phyloP scores from a whole-genome alignment of 1,284 basidiomycete species.

The Leccinum holopus region DNA sequence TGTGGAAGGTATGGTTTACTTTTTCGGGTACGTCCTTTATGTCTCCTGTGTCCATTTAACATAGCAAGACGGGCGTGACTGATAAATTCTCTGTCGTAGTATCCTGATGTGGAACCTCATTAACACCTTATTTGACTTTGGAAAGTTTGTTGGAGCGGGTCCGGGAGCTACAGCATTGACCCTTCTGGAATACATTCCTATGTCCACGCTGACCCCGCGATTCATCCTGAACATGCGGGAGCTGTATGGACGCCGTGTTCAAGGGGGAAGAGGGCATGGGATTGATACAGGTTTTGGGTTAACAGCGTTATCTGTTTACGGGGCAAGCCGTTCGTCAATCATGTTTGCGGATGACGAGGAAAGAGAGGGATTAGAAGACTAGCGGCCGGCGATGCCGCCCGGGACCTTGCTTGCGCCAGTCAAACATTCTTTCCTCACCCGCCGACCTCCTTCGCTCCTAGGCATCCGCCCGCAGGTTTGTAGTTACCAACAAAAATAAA shows the following conservation, averaged over 20 bases:
- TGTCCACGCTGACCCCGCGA: not conserved
- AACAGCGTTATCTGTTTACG: not conserved
- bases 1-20: not conserved
- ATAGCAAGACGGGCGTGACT: not conserved
- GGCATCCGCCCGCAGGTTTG: too few relatives aligned
- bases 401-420: too few relatives aligned
- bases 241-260: not conserved
- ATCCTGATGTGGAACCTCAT: not conserved
- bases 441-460: conserved; percentile 10
- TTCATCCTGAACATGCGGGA: not conserved
- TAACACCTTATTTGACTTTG: not conserved
- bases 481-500: too few relatives aligned
- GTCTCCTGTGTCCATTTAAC: too few relatives aligned
- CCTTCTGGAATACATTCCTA: not conserved
- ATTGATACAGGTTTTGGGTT: not conserved
- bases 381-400: too few relatives aligned
- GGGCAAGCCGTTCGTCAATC: not conserved
- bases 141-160: not conserved
- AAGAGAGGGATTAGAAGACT: not conserved
- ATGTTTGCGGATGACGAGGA: not conserved
- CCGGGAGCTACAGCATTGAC: not conserved
- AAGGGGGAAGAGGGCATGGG: not conserved
- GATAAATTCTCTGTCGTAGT: not conserved
- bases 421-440: too few relatives aligned
- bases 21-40: not conserved